These are phyloP conservation scores for Boletus bicolor DNA, from an alignment of 768 basidiomycete genomes.

Conservation along the genomic window DNA sequence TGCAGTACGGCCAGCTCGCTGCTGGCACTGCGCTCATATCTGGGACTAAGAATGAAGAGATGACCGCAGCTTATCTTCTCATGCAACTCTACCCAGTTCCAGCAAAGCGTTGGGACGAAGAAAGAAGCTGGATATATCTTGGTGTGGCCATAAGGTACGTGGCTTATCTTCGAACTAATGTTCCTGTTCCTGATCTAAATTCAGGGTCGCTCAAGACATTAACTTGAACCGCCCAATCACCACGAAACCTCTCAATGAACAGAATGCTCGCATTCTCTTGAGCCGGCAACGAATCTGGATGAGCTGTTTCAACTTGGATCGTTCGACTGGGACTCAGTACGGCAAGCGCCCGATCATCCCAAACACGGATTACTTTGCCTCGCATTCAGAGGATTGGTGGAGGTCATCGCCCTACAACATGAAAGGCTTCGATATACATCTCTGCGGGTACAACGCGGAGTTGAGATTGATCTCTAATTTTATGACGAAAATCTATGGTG, in stretches of 20 bases:
- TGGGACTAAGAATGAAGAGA: constrained; percentile 79
- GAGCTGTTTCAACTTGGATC: constrained; percentile 87
- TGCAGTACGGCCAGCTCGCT: constrained; percentile 73
- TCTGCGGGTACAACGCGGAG: constrained; percentile 74
- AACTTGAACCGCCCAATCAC: constrained; percentile 80
- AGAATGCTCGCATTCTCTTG: constrained; percentile 79
- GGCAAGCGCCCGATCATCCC: constrained; percentile 82
- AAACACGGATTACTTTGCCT: constrained; percentile 73
- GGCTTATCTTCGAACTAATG: not conserved
- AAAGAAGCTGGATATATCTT: constrained; percentile 85
- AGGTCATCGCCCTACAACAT: constrained; percentile 62
- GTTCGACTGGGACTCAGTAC: constrained; percentile 84
- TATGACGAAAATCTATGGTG: constrained; percentile 61
- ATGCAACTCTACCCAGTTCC: constrained; percentile 76
- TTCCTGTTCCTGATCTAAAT: constrained; percentile 5
- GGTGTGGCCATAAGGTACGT: constrained; percentile 80
- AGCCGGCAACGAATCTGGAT: constrained; percentile 91
- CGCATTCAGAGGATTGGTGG: constrained; percentile 72
- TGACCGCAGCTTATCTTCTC: constrained; percentile 79
- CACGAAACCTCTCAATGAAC: constrained; percentile 73
- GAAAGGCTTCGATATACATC: constrained; percentile 74
- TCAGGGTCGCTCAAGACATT: constrained; percentile 82
- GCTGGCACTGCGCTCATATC: constrained; percentile 75
- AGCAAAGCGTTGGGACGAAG: constrained; percentile 81
- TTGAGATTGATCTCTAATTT: constrained; percentile 63